Evolutionary conservation across 148 eudicot species (phyloP).

Genomic region (Agrostemma githago): DNA sequence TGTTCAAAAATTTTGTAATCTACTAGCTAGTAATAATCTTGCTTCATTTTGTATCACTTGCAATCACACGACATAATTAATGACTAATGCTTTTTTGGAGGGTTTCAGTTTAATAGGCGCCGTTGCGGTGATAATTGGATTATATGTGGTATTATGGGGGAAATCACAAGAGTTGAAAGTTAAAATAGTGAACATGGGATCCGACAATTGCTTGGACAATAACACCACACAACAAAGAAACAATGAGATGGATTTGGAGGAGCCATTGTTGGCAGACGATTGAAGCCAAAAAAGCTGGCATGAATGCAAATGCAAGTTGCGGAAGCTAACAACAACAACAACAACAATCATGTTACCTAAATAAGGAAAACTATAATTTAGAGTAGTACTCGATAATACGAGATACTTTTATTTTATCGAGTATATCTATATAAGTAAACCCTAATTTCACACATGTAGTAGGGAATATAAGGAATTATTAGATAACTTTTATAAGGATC

Average conservation of each 20-base stretch:
- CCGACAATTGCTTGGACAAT: neutral
- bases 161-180: constrained; percentile 34
- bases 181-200: neutral
- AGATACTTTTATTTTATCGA: too few relatives aligned
- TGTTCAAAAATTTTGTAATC: too few relatives aligned
- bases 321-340: too few relatives aligned
- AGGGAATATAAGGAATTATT: too few relatives aligned
- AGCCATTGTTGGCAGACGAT: constrained; percentile 17
- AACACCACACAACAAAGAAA: neutral
- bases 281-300: neutral
- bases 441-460: neutral
- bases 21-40: too few relatives aligned
- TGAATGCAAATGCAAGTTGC: neutral
- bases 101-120: constrained; percentile 54
- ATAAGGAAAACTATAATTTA: too few relatives aligned
- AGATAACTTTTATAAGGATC: too few relatives aligned
- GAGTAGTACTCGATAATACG: too few relatives aligned
- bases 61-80: neutral
- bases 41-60: too few relatives aligned
- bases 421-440: neutral
- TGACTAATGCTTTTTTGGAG: neutral
- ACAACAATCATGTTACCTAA: too few relatives aligned
- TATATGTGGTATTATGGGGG: constrained; percentile 71
- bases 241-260: constrained; percentile 21
- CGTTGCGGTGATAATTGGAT: constrained; percentile 45